These are phyloP conservation scores for Saturnispora saitoi DNA, from an alignment of 805 yeast genomes.

Conservation along the genomic window DNA sequence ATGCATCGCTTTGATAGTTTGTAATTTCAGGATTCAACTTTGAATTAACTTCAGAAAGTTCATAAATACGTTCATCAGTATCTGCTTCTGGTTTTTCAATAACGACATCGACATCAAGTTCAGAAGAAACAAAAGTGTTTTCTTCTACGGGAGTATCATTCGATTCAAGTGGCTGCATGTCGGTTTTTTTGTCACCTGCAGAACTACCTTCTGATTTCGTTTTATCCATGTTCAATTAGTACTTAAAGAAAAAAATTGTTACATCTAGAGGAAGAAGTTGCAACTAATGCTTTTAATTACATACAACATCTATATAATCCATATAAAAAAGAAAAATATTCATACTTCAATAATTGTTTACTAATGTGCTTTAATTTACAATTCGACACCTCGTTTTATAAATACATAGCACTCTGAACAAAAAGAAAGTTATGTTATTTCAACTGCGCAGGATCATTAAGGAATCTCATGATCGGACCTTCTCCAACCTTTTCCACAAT, in stretches of 20 bases:
- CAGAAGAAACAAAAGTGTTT: neutral
- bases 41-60: neutral
- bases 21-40: neutral
- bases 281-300: too few species aligned
- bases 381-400: too few species aligned
- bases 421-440: neutral
- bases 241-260: neutral
- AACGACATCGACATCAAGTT: neutral
- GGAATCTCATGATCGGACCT: conserved; percentile 79
- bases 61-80: neutral
- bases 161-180: neutral
- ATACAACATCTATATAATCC: too few species aligned
- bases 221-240: neutral
- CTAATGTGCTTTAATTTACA: too few species aligned
- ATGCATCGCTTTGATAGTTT: neutral
- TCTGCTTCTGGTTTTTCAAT: neutral
- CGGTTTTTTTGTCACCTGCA: neutral
- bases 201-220: neutral
- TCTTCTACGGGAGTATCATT: neutral
- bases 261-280: neutral
- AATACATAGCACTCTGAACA: neutral
- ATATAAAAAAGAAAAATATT: too few species aligned
- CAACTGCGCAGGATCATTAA: conserved; percentile 49
- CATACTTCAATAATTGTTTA: too few species aligned
- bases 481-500: conserved; percentile 76